Percentiles rank a stretch among this genome's conserved stretches.
Evolutionary conservation across 2,329 filamentous ascomycete species (phyloP).

Genomic region (Colletotrichum sp.): DNA sequence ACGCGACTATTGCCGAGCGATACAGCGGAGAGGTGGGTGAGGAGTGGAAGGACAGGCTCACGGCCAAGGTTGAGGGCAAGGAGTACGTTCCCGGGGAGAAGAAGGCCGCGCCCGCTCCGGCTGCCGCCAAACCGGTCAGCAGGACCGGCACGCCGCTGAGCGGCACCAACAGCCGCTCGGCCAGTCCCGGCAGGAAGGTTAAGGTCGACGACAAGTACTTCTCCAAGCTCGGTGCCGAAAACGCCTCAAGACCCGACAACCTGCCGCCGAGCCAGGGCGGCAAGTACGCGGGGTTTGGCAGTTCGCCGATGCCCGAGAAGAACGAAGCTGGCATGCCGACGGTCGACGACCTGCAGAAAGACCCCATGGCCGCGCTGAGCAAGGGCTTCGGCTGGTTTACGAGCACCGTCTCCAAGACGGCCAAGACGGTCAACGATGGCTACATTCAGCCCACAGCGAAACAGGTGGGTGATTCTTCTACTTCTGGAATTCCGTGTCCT

Average conservation of each 20-base stretch:
- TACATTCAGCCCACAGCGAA: constrained; percentile 94
- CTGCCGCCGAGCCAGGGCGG: constrained; percentile 89
- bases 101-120: constrained; percentile 40
- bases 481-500: constrained; percentile 14
- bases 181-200: constrained; percentile 53
- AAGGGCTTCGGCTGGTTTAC: constrained; percentile 97
- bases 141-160: constrained; percentile 47
- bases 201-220: constrained; percentile 89
- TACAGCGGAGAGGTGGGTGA: constrained; percentile 91
- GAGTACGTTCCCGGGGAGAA: constrained; percentile 83
- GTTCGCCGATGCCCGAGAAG: constrained; percentile 63
- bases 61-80: constrained; percentile 84
- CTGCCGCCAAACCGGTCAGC: constrained; percentile 37
- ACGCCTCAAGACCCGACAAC: constrained; percentile 75
- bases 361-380: constrained; percentile 85
- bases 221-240: constrained; percentile 81
- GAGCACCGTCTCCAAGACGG: constrained; percentile 85
- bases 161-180: constrained; percentile 41
- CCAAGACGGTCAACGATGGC: constrained; percentile 87
- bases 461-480: constrained; percentile 61
- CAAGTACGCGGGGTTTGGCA: constrained; percentile 92
- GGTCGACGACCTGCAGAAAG: constrained; percentile 88
- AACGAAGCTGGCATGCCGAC: constrained; percentile 61
- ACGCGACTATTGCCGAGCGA: constrained; percentile 86
- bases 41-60: constrained; percentile 91